A percentile compares a stretch with the other conserved stretches of the same genome.
Conservation (phyloP, 148 eudicot genomes). For the Limonium bicolor region DNA sequence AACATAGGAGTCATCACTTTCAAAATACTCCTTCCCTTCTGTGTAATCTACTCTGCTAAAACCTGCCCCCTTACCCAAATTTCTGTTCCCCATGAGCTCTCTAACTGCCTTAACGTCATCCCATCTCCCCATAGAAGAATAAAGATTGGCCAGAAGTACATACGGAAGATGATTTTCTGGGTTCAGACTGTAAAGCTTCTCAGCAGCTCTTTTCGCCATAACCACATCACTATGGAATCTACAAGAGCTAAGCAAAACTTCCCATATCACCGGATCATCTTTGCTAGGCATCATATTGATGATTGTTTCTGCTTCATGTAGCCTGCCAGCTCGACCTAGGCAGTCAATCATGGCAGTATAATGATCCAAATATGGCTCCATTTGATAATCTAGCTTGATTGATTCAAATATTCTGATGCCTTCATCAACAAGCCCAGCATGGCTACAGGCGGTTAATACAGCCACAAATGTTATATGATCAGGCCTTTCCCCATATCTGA, state of each 20-base stretch:
- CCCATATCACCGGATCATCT: conserved; percentile 62
- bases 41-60: conserved; percentile 39
- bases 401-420: conserved; percentile 43
- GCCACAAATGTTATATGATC: conserved; percentile 49
- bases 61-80: conserved; percentile 41
- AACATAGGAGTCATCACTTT: no score
- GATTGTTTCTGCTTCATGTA: conserved; percentile 46
- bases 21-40: no score
- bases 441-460: conserved; percentile 68
- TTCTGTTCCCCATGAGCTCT: conserved; percentile 31
- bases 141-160: conserved; percentile 56
- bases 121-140: conserved; percentile 66
- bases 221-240: conserved; percentile 41
- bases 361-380: conserved; percentile 45
- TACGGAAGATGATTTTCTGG: conserved; percentile 48
- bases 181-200: conserved; percentile 36
- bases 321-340: conserved; percentile 68
- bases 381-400: conserved; percentile 27
- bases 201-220: conserved; percentile 57
- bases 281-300: conserved; percentile 34
- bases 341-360: conserved; percentile 65
- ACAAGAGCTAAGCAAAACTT: conserved; percentile 71
- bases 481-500: conserved; percentile 26
- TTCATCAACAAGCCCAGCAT: conserved; percentile 47
- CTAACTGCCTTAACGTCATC: conserved; percentile 48